Conservation (phyloP, 2,329 filamentous ascomycete genomes). For the Fusarium algeriense region DNA sequence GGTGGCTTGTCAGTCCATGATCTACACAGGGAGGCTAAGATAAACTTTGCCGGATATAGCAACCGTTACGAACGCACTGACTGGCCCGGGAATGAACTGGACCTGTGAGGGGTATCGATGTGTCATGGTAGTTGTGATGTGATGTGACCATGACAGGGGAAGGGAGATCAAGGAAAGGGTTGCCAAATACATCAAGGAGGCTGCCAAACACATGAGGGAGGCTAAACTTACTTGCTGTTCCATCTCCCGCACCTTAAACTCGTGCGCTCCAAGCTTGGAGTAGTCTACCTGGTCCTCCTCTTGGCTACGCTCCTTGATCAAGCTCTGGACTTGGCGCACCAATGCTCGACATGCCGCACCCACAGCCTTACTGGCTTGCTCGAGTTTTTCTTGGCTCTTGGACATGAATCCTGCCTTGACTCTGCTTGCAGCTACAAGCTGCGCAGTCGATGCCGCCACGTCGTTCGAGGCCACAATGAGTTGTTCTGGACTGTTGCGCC, state of each 20-base stretch:
- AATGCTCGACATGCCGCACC: slow-evolving; percentile 87
- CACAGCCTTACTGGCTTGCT: slow-evolving; percentile 92
- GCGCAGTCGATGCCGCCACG: slow-evolving; percentile 94
- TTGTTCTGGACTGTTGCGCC: slow-evolving; percentile 93
- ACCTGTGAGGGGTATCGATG: slow-evolving; percentile 6
- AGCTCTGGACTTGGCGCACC: slow-evolving; percentile 92
- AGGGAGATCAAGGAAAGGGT: neutral
- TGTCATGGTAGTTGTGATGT: neutral
- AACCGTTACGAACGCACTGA: slow-evolving; percentile 36
- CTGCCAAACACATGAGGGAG: slow-evolving; percentile 28
- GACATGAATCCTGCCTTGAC: slow-evolving; percentile 99
- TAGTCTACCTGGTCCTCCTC: slow-evolving; percentile 92
- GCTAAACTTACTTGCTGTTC: slow-evolving; percentile 86
- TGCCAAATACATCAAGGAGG: slow-evolving; percentile 28
- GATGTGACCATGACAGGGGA: neutral
- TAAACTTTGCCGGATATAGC: slow-evolving; percentile 32
- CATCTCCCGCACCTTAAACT: slow-evolving; percentile 99
- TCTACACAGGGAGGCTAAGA: slow-evolving; percentile 10
- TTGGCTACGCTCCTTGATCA: slow-evolving; percentile 88
- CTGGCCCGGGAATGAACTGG: slow-evolving; percentile 21
- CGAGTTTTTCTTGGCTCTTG: slow-evolving; percentile 92
- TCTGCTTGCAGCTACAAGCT: slow-evolving; percentile 93
- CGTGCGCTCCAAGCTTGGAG: slow-evolving; percentile 85
- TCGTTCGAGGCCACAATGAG: slow-evolving; percentile 98
- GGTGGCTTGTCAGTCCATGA: slow-evolving; percentile 38